phyloP scores from a whole-genome alignment of 805 yeast genomes.

The Candida sithepensis region DNA sequence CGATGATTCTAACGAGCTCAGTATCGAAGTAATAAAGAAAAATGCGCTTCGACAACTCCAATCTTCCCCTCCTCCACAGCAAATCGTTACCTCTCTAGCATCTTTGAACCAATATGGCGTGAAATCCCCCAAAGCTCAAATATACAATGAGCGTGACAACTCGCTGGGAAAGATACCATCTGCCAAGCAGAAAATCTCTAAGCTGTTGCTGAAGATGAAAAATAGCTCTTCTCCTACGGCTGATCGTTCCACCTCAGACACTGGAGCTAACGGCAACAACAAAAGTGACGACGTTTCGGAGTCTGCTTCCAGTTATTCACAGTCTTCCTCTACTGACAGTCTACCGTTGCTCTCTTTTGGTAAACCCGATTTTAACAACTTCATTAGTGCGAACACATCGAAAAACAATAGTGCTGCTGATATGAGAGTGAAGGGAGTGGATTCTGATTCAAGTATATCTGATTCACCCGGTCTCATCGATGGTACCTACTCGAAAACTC shows the following conservation, averaged over 20 bases:
- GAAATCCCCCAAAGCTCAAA: neutral
- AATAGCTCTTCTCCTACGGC: neutral
- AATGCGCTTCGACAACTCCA: neutral
- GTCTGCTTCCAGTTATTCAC: too few relatives aligned
- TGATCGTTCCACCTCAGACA: too few relatives aligned
- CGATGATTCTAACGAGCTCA: neutral
- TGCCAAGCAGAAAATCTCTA: neutral
- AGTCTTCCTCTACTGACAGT: neutral
- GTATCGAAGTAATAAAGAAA: conserved; percentile 4
- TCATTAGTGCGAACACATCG: neutral
- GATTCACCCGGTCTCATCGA: conserved; percentile 8
- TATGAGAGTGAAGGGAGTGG: neutral
- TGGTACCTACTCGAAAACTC: conserved; percentile 16
- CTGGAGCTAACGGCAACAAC: too few relatives aligned
- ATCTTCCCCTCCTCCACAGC: conserved; percentile 1
- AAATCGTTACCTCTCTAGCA: conserved; percentile 1
- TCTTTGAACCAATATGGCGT: conserved; percentile 1
- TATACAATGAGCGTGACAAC: neutral
- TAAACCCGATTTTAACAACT: neutral
- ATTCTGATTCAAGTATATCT: neutral
- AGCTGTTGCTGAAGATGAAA: neutral
- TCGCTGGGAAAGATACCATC: neutral
- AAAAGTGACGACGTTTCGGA: too few relatives aligned
- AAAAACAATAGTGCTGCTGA: neutral
- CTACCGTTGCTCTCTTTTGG: conserved; percentile 4